Base-by-base conservation (phyloP, 306 rosid genomes). In the Corylus avellana region DNA sequence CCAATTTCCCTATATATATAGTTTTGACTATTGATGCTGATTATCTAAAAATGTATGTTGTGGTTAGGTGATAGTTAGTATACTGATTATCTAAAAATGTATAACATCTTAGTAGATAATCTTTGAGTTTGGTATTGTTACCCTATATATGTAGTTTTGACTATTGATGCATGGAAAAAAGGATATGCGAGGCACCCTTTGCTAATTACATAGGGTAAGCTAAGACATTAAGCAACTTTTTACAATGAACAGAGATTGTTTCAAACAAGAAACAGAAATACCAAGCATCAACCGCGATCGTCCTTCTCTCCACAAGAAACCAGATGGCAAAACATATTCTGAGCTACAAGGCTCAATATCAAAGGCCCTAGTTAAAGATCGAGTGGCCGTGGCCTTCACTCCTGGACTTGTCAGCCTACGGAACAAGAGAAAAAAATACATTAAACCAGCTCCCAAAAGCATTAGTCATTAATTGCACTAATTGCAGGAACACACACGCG, bases 401-500 rank as follows among this genome's bases (percentile, higher is more conserved):
- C 25, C 81, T 84, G 58, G 96, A 82, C 81, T 88, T 93, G 68
- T 88, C 97, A 75, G 96, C 96, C 99, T 96, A 86, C 86, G 82
- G 57, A 86, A 74, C 37, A 72, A 77, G 18, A n/a, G 27, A 29
- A 77, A 32, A 32, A 22, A 75, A 54, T 22, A 2, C 16, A 50
- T 37, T 3, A 46, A 51, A 22, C 25, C 25, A 0, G 25, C 25
- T 22, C 25, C 25, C 25, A 22, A 22, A 1, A 11, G 66, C 56
- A 49, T 81, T 61, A 69, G 80, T 69, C 48, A 39, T 22, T 20
- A 50, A 20, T 57, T 8, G 32, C 13, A 10, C 54, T 57, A 55
- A 14, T 9, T 27, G 47, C 12, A 46, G 5, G 44, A 39, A 39
- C 44, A 39, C n/a, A n/a, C 44, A 39, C 44, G 4, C 4, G 39